phyloP scores from a whole-genome alignment of 2,329 filamentous ascomycete genomes.

The Lasiodiplodia citricola region DNA sequence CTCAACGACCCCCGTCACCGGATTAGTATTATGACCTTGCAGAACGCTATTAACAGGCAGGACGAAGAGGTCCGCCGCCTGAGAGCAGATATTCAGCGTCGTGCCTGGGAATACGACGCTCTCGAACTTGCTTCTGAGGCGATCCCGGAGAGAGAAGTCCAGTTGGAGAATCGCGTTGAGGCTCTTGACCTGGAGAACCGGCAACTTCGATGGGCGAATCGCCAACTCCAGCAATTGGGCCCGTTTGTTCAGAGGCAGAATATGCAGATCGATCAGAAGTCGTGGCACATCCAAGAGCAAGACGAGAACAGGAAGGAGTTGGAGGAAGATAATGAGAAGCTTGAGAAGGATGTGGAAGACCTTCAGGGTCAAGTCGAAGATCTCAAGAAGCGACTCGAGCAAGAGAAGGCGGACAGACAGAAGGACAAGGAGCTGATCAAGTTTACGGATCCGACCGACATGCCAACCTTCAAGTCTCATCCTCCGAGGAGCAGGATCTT shows the following conservation, averaged over 20 bases:
- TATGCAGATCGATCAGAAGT: background rate
- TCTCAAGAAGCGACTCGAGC: background rate
- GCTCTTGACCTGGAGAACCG: background rate
- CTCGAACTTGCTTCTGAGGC: background rate
- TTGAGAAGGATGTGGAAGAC: background rate
- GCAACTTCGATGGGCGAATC: background rate
- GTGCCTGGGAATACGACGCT: background rate
- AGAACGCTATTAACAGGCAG: background rate
- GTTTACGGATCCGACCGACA: no score
- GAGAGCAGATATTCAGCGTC: background rate
- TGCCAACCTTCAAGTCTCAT: rapidly evolving
- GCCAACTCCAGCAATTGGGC: background rate
- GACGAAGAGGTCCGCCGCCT: background rate
- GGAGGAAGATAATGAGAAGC: background rate
- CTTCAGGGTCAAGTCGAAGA: background rate
- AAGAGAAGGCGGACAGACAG: background rate
- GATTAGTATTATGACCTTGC: background rate
- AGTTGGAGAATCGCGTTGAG: background rate
- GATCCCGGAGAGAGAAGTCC: background rate
- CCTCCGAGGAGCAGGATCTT: no score
- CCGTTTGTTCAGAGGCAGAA: background rate
- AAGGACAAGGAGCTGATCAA: background rate
- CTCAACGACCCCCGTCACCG: background rate
- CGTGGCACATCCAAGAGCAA: background rate
- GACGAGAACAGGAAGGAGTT: background rate